These are phyloP conservation scores for Magnolia changhungtana DNA, from an alignment of 164 flowering plant species.

Conservation along the genomic window DNA sequence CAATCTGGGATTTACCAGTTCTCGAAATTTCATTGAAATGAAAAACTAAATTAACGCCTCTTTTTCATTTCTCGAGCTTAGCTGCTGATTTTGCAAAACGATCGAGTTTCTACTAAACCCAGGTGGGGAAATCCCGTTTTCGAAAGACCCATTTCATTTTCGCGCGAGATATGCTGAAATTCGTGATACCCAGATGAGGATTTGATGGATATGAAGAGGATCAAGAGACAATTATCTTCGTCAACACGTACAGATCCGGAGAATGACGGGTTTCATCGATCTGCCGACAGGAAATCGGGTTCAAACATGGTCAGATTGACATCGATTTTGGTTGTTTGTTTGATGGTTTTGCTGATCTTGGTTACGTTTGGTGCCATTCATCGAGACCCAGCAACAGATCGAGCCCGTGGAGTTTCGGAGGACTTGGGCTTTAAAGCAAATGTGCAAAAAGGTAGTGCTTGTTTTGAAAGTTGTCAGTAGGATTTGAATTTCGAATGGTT, in stretches of 20 bases:
- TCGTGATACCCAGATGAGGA: too few relatives aligned
- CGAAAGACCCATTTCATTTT: too few relatives aligned
- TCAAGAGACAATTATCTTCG: conserved; percentile 17
- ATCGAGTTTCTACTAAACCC: too few relatives aligned
- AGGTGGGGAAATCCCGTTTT: too few relatives aligned
- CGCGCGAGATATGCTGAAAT: too few relatives aligned
- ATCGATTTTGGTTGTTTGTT: conserved; percentile 35
- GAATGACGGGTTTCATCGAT: conserved; percentile 12
- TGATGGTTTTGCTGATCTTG: conserved; percentile 47
- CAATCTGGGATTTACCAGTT: too few relatives aligned
- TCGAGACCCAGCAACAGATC: conserved; percentile 36
- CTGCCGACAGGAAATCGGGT: conserved; percentile 34
- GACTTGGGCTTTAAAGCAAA: conserved; percentile 14
- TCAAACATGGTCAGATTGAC: conserved; percentile 27
- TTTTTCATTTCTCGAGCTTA: too few relatives aligned
- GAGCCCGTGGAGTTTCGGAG: conserved; percentile 29
- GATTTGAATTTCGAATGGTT: too few relatives aligned
- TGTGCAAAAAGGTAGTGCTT: background rate
- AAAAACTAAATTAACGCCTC: too few relatives aligned
- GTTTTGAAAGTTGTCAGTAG: background rate
- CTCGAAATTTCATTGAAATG: too few relatives aligned
- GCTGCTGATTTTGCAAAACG: too few relatives aligned
- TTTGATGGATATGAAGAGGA: conserved; percentile 36
- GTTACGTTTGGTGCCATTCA: conserved; percentile 40
- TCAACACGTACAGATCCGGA: conserved; percentile 26